Evolutionary conservation across 805 yeast genomes (phyloP).

Genomic region (Kregervanrija delftensis): DNA sequence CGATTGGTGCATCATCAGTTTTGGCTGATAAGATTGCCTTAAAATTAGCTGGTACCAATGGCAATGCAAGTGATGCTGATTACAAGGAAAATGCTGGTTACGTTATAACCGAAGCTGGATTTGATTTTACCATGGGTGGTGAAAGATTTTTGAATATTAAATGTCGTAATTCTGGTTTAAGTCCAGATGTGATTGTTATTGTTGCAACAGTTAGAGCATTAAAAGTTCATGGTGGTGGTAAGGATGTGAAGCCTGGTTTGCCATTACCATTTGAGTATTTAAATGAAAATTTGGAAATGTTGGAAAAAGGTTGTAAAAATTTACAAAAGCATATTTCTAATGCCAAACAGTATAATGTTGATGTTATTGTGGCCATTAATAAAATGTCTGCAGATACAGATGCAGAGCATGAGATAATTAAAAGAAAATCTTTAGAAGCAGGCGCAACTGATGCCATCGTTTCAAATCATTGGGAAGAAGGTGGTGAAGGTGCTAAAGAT

Average conservation of each 20-base stretch:
- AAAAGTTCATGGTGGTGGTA: slow-evolving; percentile 95
- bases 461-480: slow-evolving; percentile 92
- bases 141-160: slow-evolving; percentile 94
- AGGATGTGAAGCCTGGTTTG: slow-evolving; percentile 92
- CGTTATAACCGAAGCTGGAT: slow-evolving; percentile 97
- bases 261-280: slow-evolving; percentile 76
- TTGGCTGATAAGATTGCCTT: slow-evolving; percentile 90
- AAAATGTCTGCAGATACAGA: slow-evolving; percentile 76
- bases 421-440: slow-evolving; percentile 75
- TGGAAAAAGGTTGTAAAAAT: slow-evolving; percentile 77
- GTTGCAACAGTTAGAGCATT: slow-evolving; percentile 97
- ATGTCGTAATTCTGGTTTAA: slow-evolving; percentile 83
- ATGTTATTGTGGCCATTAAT: slow-evolving; percentile 93
- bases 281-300: slow-evolving; percentile 72
- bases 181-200: slow-evolving; percentile 85
- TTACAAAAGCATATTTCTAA: slow-evolving; percentile 85
- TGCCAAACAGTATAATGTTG: slow-evolving; percentile 77
- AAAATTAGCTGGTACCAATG: slow-evolving; percentile 71
- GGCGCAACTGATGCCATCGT: slow-evolving; percentile 91
- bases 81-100: slow-evolving; percentile 53
- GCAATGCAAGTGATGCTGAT: slow-evolving; percentile 29
- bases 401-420: slow-evolving; percentile 74
- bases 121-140: slow-evolving; percentile 99
- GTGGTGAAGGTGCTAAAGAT: slow-evolving; percentile 84
- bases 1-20: slow-evolving; percentile 94